phyloP scores from a whole-genome alignment of 345 rosid species.

The Euphorbia tirucalli region DNA sequence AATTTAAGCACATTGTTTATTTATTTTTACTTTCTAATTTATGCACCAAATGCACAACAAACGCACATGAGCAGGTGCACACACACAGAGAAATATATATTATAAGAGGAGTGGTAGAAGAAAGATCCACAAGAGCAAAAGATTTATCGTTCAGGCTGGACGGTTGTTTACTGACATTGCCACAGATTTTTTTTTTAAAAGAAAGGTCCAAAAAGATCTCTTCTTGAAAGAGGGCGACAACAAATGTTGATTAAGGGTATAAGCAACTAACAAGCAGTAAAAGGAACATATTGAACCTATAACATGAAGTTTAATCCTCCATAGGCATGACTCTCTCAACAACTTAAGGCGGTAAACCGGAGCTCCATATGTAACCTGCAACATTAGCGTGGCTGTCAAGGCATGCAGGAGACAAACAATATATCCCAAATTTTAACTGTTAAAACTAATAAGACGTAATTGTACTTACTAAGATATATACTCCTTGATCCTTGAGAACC shows the following conservation, averaged over 20 bases:
- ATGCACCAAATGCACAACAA: too few relatives aligned
- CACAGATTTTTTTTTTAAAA: background rate
- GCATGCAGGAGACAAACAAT: slow-evolving; percentile 5
- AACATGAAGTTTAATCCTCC: slow-evolving; percentile 65
- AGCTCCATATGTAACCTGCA: slow-evolving; percentile 87
- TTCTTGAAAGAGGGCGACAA: background rate
- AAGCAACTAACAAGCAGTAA: background rate
- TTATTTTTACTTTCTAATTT: too few relatives aligned
- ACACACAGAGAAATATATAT: too few relatives aligned
- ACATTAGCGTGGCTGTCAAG: slow-evolving; percentile 12
- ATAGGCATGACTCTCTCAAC: slow-evolving; percentile 49
- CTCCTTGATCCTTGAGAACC: slow-evolving; percentile 94
- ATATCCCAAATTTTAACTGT: background rate
- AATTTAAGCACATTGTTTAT: too few relatives aligned
- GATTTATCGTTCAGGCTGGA: background rate
- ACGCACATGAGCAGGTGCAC: too few relatives aligned
- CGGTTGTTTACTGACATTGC: background rate
- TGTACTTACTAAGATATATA: slow-evolving; percentile 67
- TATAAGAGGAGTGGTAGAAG: background rate
- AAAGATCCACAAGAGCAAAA: background rate
- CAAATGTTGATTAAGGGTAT: background rate
- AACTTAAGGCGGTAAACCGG: slow-evolving; percentile 61
- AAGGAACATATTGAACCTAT: slow-evolving; percentile 47
- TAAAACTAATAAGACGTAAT: background rate
- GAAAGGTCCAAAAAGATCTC: background rate